A percentile compares a stretch with the other conserved stretches of the same genome.
phyloP scores from a whole-genome alignment of 352 stramenopile species.

The Globisporangium nunn region DNA sequence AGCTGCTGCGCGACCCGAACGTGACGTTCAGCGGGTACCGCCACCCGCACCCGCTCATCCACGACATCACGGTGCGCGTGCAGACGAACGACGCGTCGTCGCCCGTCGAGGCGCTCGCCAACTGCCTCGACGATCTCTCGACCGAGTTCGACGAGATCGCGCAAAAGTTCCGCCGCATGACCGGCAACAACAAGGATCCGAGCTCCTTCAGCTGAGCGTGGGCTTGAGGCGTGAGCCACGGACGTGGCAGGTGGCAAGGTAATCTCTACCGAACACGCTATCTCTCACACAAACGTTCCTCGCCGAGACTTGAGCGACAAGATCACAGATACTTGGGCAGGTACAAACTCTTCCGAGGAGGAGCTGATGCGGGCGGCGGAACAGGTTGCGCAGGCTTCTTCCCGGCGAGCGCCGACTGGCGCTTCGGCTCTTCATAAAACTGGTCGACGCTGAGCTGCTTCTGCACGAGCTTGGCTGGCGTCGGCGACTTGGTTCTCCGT shows the following conservation, averaged over 20 bases:
- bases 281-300: too few species aligned
- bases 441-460: too few species aligned
- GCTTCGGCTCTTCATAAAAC: background rate
- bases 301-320: too few species aligned
- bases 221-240: too few species aligned
- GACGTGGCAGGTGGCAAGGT: too few species aligned
- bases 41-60: conserved; percentile 94
- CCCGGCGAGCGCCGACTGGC: background rate
- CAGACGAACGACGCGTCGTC: conserved; percentile 85
- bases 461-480: too few species aligned
- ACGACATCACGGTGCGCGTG: conserved; percentile 94
- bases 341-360: conserved; percentile 7
- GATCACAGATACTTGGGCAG: conserved; percentile 15
- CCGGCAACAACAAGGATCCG: conserved; percentile 78
- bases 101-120: conserved; percentile 72
- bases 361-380: background rate
- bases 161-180: conserved; percentile 76
- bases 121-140: conserved; percentile 80
- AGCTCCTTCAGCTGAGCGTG: conserved; percentile 63
- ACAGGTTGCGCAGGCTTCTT: too few species aligned
- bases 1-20: conserved; percentile 84
- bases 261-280: too few species aligned
- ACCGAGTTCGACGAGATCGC: conserved; percentile 85
- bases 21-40: conserved; percentile 94
- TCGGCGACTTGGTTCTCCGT: too few species aligned